Base-by-base conservation (phyloP, 148 eudicot genomes). In the Nepenthes mirabilis region DNA sequence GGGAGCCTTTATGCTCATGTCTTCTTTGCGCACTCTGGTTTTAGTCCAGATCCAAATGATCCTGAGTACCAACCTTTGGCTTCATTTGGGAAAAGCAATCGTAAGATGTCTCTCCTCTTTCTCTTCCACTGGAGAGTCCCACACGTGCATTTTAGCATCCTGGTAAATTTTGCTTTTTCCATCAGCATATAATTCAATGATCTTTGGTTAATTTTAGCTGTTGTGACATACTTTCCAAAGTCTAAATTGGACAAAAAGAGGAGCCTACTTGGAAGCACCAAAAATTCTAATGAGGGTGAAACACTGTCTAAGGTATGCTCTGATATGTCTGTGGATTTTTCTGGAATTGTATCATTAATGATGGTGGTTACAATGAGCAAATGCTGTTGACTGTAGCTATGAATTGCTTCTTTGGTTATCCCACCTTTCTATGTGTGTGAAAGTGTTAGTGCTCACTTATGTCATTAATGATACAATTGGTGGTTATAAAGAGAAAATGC, bases 1-100 rank as follows among this genome's bases (percentile, higher is more conserved):
- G 99, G 99, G 58, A 80, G 83, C 71, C 85, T 93, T 34, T 93
- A 77, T 73, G 89, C 95, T 59, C 99, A 93, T 70, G 81, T 80
- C 49, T 93, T 68, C 78, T 93, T 93, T 79, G 86, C 99, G 14
- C 88, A 87, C 14, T 89, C 99, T 61, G 99, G 96, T 55, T 93
- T 76, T 72, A 77, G 91, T 13, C 74, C 91, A 37, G 96, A 93
- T 77, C 99, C 99, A 35, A 93, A 43, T 64, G 95, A 93, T 67
- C 96, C 99, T 1, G 96, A 88, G 75, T 89, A 80, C 65, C 81
- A 89, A 59, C 88, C 91, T 14, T 65, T 82, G 75, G 80, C 95
- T 68, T 70, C 91, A 48, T 93, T 93, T 74, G 99, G 99, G 69
- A 82, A 74, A 71, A 84, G 80, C 55, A 68, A 83, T 40, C 68